These are phyloP conservation scores for Calonectria ilicicola DNA, from an alignment of 2,329 filamentous ascomycete genomes.

Conservation along the genomic window DNA sequence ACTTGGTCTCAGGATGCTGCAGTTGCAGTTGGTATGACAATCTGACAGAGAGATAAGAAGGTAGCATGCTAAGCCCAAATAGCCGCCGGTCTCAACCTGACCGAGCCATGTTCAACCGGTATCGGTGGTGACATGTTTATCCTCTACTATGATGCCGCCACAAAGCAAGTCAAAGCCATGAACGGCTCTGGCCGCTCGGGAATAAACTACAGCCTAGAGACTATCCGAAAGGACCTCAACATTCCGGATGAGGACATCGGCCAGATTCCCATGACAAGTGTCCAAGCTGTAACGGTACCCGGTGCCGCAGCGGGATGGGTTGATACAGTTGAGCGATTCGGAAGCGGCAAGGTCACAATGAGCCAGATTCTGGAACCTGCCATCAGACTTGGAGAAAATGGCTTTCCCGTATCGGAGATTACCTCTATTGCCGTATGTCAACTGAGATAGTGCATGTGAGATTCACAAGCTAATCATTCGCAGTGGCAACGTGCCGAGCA, in stretches of 20 bases:
- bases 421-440: conserved; percentile 74
- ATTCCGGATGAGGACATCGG: conserved; percentile 67
- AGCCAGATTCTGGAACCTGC: conserved; percentile 85
- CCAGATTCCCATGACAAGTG: conserved; percentile 79
- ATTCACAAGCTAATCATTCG: background rate
- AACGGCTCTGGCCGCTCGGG: conserved; percentile 94
- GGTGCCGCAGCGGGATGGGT: conserved; percentile 95
- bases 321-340: conserved; percentile 88
- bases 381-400: conserved; percentile 86
- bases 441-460: fast-evolving
- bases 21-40: conserved; percentile 80
- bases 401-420: conserved; percentile 89
- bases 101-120: conserved; percentile 91
- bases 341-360: conserved; percentile 84
- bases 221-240: conserved; percentile 76
- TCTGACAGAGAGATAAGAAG: background rate
- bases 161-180: conserved; percentile 83
- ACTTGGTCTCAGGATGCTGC: conserved; percentile 82
- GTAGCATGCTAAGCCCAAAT: background rate
- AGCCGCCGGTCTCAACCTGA: conserved; percentile 94
- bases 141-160: conserved; percentile 88
- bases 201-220: conserved; percentile 75
- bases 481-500: conserved; percentile 80
- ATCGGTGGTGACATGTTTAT: conserved; percentile 99
- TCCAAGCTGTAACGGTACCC: conserved; percentile 87